A percentile compares a stretch with the other conserved stretches of the same genome.
These are phyloP conservation scores for Alternaria longipes DNA, from an alignment of 2,329 filamentous ascomycete genomes.

Conservation along the genomic window DNA sequence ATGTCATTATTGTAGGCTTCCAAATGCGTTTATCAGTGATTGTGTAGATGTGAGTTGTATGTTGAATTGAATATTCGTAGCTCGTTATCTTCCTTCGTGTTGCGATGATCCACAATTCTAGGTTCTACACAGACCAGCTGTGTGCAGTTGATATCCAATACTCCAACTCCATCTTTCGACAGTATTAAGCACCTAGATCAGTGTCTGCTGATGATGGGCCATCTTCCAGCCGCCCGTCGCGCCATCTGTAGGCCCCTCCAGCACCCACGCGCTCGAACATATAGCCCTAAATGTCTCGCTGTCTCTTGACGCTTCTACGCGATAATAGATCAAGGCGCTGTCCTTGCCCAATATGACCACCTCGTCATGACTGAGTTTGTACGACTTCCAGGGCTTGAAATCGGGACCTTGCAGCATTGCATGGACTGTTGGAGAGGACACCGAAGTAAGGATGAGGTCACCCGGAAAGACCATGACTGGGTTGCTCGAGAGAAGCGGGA, in stretches of 20 bases:
- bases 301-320: conserved; percentile 32
- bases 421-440: conserved; percentile 38
- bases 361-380: conserved; percentile 41
- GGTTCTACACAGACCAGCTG: not conserved
- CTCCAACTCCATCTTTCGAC: not conserved
- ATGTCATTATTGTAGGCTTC: not conserved
- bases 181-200: conserved; percentile 21
- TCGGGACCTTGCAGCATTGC: conserved; percentile 31
- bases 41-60: not conserved
- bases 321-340: conserved; percentile 38
- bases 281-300: conserved; percentile 33
- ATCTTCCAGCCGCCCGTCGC: conserved; percentile 36
- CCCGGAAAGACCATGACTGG: conserved; percentile 55
- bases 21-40: not conserved
- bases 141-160: not conserved
- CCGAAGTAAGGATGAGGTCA: conserved; percentile 47
- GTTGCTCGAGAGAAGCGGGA: conserved; percentile 44
- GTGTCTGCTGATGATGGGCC: conserved; percentile 42
- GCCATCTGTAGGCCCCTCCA: conserved; percentile 24
- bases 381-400: conserved; percentile 37
- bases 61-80: not conserved
- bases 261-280: conserved; percentile 40
- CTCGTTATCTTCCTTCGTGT: not conserved
- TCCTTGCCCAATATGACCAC: conserved; percentile 35
- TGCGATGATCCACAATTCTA: not conserved